phyloP scores from a whole-genome alignment of 2,329 filamentous ascomycete genomes.

The Sporothrix globosa region DNA sequence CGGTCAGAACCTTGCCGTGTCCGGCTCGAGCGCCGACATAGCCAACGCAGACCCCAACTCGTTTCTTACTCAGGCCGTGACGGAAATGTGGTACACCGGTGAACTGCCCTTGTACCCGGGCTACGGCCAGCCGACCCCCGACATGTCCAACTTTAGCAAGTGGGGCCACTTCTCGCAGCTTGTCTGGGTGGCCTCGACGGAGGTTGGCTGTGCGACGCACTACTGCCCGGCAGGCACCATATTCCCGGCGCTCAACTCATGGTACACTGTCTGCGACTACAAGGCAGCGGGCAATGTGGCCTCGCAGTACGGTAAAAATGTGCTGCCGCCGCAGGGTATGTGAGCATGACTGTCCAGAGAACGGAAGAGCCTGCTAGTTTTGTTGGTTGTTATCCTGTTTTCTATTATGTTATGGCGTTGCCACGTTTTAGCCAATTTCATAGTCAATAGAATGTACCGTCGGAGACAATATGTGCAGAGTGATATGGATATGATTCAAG shows the following conservation, averaged over 20 bases:
- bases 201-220: conserved; percentile 65
- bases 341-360: conserved; percentile 38
- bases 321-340: conserved; percentile 49
- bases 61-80: conserved; percentile 69
- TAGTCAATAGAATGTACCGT: conserved; percentile 17
- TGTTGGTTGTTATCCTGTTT: too few species aligned
- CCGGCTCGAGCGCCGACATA: conserved; percentile 49
- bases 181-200: conserved; percentile 67
- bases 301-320: conserved; percentile 56
- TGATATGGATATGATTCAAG: not conserved
- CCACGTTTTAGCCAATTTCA: conserved; percentile 13
- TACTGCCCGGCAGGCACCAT: conserved; percentile 59
- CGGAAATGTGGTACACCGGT: conserved; percentile 85
- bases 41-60: conserved; percentile 53
- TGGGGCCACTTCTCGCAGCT: conserved; percentile 80
- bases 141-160: conserved; percentile 62
- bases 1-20: conserved; percentile 89
- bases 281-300: conserved; percentile 60
- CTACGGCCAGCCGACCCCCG: conserved; percentile 64
- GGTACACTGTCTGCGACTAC: conserved; percentile 91
- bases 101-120: conserved; percentile 65
- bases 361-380: not conserved
- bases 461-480: conserved; percentile 6
- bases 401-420: too few species aligned
- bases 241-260: conserved; percentile 55